Conservation (phyloP, 441 rosid genomes). For the Francoa sonchifolia region DNA sequence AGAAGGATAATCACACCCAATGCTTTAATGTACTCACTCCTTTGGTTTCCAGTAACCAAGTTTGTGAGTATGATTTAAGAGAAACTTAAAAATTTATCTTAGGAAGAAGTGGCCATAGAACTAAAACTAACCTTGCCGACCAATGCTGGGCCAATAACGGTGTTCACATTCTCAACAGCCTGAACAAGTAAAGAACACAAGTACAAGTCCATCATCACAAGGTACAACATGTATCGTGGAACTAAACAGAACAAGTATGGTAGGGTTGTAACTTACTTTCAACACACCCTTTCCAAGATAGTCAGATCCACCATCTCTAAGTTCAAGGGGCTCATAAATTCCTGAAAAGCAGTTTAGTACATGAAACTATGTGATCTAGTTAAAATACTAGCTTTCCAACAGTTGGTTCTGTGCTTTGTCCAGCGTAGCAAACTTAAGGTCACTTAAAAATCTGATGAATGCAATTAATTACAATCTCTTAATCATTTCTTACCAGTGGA, state of each 20-base stretch:
- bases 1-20: too few relatives aligned
- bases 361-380: too few relatives aligned
- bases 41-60: too few relatives aligned
- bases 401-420: too few relatives aligned
- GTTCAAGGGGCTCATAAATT: slow-evolving; percentile 35
- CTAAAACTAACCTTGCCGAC: slow-evolving; percentile 56
- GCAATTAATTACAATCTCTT: neutral
- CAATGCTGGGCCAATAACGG: slow-evolving; percentile 80
- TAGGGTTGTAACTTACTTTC: slow-evolving; percentile 16
- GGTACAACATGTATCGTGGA: neutral
- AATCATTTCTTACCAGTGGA: slow-evolving; percentile 23
- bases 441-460: neutral
- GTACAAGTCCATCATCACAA: neutral
- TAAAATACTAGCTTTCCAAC: too few relatives aligned
- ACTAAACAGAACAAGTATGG: too few relatives aligned
- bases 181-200: slow-evolving; percentile 13
- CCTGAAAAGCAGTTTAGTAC: slow-evolving; percentile 13
- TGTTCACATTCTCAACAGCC: slow-evolving; percentile 89
- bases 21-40: too few relatives aligned
- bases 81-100: too few relatives aligned
- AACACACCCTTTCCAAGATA: slow-evolving; percentile 39
- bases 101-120: neutral
- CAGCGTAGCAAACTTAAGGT: neutral
- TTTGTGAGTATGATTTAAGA: too few relatives aligned
- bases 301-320: slow-evolving; percentile 41